Conservation (phyloP, 2,329 filamentous ascomycete genomes). For the Zymoseptoria ardabiliae region DNA sequence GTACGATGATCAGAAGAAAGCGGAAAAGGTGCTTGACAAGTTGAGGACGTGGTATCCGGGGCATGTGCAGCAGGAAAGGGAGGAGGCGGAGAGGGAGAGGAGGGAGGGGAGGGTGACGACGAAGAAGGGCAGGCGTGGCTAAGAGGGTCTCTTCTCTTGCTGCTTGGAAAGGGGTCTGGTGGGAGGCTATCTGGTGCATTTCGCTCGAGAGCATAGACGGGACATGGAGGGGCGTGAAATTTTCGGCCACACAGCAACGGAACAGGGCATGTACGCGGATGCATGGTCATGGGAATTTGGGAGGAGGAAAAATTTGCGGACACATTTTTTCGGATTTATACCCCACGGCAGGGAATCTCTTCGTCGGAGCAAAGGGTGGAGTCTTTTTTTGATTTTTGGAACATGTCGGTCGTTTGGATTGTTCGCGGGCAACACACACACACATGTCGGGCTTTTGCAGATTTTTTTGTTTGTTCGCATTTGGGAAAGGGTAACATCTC, state of each 20-base stretch:
- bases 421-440: too few relatives aligned
- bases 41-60: conserved; percentile 6
- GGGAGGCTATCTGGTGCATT: too few relatives aligned
- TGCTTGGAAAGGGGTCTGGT: too few relatives aligned
- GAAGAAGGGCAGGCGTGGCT: background rate
- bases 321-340: background rate
- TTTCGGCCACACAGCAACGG: background rate
- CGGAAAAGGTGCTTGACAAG: conserved; percentile 11
- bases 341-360: background rate
- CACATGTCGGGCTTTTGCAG: too few relatives aligned
- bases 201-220: too few relatives aligned
- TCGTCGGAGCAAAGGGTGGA: background rate
- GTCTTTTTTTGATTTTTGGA: background rate
- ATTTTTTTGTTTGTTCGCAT: background rate
- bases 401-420: background rate
- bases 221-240: too few relatives aligned
- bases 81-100: background rate
- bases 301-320: background rate
- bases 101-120: background rate
- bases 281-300: background rate
- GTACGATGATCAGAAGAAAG: conserved; percentile 69
- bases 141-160: too few relatives aligned
- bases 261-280: background rate
- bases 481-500: background rate
- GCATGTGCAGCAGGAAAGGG: background rate